A percentile compares a stretch with the other conserved stretches of the same genome.
phyloP scores from a whole-genome alignment of 352 stramenopile species.

The Globisporangium solare region DNA sequence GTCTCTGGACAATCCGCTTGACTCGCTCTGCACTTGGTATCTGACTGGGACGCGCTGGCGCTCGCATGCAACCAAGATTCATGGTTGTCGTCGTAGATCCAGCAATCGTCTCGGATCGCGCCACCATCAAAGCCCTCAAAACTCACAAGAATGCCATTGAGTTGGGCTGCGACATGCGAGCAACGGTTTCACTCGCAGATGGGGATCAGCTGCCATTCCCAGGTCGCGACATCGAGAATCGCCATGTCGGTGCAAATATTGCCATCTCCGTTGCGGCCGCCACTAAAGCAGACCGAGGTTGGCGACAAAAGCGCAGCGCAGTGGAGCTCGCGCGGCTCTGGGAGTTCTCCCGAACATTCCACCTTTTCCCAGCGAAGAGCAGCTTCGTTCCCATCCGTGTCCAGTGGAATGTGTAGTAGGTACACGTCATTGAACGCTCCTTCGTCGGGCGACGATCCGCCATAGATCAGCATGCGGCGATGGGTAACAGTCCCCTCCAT shows the following conservation, averaged over 20 bases:
- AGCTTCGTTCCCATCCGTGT: background rate
- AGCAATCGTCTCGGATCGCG: conserved; percentile 41
- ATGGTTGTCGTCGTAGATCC: conserved; percentile 36
- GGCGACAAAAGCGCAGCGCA: conserved; percentile 20
- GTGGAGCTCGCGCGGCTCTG: conserved; percentile 49
- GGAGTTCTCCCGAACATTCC: conserved; percentile 18
- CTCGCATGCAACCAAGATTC: conserved; percentile 34
- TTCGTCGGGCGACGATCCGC: conserved; percentile 51
- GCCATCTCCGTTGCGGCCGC: conserved; percentile 45
- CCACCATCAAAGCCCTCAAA: conserved; percentile 54
- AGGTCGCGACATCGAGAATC: conserved; percentile 28
- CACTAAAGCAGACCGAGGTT: conserved; percentile 33
- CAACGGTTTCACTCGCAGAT: conserved; percentile 58
- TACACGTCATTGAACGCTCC: conserved; percentile 52
- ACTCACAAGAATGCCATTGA: conserved; percentile 30
- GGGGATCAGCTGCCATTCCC: conserved; percentile 47
- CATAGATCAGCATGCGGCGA: conserved; percentile 45
- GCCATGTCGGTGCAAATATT: conserved; percentile 57
- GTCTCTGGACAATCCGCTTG: conserved; percentile 10
- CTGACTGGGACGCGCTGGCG: background rate
- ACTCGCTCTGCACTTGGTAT: background rate
- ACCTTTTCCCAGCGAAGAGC: conserved; percentile 29
- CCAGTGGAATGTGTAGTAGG: conserved; percentile 33
- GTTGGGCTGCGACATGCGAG: conserved; percentile 26
- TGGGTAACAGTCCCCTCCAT: background rate